Percentiles rank a stretch among this genome's conserved stretches.
These are phyloP conservation scores for Citrus hindsii DNA, from an alignment of 345 rosid species.

Conservation along the genomic window DNA sequence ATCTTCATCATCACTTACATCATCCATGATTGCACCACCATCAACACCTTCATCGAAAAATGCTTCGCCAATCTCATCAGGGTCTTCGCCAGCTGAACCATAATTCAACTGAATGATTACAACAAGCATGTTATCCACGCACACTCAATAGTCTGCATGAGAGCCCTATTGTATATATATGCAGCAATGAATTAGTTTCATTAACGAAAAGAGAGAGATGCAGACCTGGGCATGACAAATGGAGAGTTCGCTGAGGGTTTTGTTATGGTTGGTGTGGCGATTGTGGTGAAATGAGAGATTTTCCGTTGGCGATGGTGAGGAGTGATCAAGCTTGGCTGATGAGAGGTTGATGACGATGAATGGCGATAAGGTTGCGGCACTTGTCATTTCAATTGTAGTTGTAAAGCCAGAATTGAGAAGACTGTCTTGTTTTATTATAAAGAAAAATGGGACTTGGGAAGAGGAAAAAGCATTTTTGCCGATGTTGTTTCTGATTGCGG, in stretches of 20 bases:
- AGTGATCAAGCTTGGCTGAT: conserved; percentile 6
- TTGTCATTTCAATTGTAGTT: conserved; percentile 21
- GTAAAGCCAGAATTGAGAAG: not conserved
- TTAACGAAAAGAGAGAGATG: not conserved
- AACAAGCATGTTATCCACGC: too few species aligned
- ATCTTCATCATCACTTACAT: conserved; percentile 45
- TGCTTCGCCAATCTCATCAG: conserved; percentile 33
- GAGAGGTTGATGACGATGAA: conserved; percentile 1
- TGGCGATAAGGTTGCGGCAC: conserved; percentile 31
- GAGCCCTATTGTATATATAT: too few species aligned
- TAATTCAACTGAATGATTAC: conserved; percentile 30
- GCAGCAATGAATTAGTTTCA: not conserved
- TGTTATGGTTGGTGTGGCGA: conserved; percentile 7
- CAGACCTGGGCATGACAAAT: conserved; percentile 25
- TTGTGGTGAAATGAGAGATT: conserved; percentile 11
- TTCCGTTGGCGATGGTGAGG: not conserved
- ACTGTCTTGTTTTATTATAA: not conserved
- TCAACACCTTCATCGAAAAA: conserved; percentile 38
- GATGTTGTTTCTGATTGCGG: too few species aligned
- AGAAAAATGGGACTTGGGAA: not conserved
- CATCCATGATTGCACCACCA: conserved; percentile 28
- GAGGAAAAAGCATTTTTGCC: not conserved
- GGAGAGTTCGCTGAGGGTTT: not conserved
- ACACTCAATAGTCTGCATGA: too few species aligned
- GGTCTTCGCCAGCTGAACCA: conserved; percentile 28